A percentile compares a stretch with the other conserved stretches of the same genome.
Conservation (phyloP, 2,329 filamentous ascomycete species). For the Scorias spongiosa region DNA sequence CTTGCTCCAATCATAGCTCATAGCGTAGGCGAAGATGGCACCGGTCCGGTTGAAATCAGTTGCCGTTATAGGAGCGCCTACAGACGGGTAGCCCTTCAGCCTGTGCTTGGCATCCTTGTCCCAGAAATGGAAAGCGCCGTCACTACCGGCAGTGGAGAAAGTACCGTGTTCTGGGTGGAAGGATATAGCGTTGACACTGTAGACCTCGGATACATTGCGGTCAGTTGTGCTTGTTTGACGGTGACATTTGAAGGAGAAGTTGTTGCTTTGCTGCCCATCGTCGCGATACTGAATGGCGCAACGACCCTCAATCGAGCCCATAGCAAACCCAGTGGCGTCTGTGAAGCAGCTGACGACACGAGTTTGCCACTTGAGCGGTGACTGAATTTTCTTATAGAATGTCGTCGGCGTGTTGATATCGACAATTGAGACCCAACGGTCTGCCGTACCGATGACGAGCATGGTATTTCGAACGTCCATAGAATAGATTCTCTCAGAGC, state of each 20-base stretch:
- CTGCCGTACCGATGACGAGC: constrained; percentile 81
- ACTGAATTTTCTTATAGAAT: constrained; percentile 93
- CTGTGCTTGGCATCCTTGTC: constrained; percentile 47
- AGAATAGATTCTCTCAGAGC: constrained; percentile 70
- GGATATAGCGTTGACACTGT: constrained; percentile 90
- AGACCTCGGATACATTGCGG: constrained; percentile 68
- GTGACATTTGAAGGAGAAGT: constrained; percentile 99
- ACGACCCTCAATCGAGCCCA: constrained; percentile 90
- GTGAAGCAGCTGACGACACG: constrained; percentile 88
- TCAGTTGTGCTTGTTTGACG: constrained; percentile 54
- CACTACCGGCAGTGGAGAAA: constrained; percentile 91
- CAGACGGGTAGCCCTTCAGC: constrained; percentile 48
- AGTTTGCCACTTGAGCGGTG: constrained; percentile 96
- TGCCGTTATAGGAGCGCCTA: constrained; percentile 64
- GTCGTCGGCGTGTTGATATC: constrained; percentile 76
- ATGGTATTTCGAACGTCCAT: constrained; percentile 75
- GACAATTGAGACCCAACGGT: constrained; percentile 91
- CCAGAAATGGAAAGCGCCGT: constrained; percentile 96
- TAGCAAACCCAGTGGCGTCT: constrained; percentile 80
- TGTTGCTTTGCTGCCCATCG: constrained; percentile 68
- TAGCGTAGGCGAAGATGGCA: constrained; percentile 45
- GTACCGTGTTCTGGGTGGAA: constrained; percentile 95
- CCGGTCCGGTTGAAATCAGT: constrained; percentile 86
- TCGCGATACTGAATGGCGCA: constrained; percentile 98
- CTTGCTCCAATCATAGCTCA: constrained; percentile 98